Percentiles rank a stretch among this genome's conserved stretches.
Conservation (phyloP, 495 filamentous ascomycete genomes). For the Lentithecium fluviatile region DNA sequence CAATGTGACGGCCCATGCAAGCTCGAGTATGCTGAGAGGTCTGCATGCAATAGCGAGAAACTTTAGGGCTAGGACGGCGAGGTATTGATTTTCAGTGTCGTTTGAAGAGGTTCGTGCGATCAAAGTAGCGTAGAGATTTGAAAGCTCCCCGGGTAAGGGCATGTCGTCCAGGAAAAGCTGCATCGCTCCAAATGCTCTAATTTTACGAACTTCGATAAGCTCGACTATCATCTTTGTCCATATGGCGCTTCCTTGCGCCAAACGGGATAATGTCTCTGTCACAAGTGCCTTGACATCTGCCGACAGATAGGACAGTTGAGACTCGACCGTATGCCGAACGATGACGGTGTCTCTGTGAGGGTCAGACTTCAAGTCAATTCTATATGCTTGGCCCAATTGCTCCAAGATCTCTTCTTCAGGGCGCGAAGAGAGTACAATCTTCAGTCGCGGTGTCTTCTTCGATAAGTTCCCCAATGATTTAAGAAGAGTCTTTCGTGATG, state of each 20-base stretch:
- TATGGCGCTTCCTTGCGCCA: conserved; percentile 16
- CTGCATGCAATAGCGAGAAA: conserved; percentile 11
- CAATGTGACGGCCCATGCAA: conserved; percentile 10
- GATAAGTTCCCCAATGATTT: conserved; percentile 10
- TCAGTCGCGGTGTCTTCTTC: conserved; percentile 10
- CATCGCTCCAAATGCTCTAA: conserved; percentile 9
- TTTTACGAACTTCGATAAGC: conserved; percentile 6
- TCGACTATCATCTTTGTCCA: conserved; percentile 22
- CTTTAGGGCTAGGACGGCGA: conserved; percentile 5
- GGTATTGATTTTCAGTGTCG: conserved; percentile 12
- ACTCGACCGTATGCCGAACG: conserved; percentile 10
- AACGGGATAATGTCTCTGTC: conserved; percentile 3
- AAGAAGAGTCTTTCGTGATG: conserved; percentile 8
- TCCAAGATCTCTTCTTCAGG: conserved; percentile 16
- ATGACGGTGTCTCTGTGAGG: conserved; percentile 8
- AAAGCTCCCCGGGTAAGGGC: conserved; percentile 8
- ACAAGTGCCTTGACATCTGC: conserved; percentile 8
- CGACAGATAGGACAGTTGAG: conserved; percentile 3
- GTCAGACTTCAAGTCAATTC: conserved; percentile 3
- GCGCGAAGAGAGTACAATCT: conserved; percentile 13
- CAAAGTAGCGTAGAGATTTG: conserved; percentile 7
- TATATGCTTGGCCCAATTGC: not conserved
- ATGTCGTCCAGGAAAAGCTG: conserved; percentile 3
- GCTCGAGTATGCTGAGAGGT: conserved; percentile 14
- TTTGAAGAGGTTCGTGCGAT: conserved; percentile 12